A percentile compares a stretch with the other conserved stretches of the same genome.
phyloP scores from a whole-genome alignment of 306 rosid genomes.

The Herpetospermum pedunculosum region DNA sequence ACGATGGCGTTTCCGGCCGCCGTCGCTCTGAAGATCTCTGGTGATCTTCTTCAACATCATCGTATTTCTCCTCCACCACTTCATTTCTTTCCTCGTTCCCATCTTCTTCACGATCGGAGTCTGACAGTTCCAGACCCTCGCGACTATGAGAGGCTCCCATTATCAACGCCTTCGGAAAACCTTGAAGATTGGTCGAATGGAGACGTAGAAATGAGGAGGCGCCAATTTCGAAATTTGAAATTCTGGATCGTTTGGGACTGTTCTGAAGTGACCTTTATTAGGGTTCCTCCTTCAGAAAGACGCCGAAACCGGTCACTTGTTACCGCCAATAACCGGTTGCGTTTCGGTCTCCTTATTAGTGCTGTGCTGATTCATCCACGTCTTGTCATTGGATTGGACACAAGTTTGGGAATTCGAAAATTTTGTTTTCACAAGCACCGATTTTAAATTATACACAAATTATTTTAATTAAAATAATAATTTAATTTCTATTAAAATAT shows the following conservation, averaged over 20 bases:
- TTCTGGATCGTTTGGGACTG: slow-evolving; percentile 12
- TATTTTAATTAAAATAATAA: too few relatives aligned
- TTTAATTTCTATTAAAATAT: too few relatives aligned
- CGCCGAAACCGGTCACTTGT: neutral
- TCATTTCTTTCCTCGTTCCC: slow-evolving; percentile 17
- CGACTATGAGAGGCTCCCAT: slow-evolving; percentile 81
- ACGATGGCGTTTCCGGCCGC: slow-evolving; percentile 37
- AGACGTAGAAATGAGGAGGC: slow-evolving; percentile 13
- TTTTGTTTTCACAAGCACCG: too few relatives aligned
- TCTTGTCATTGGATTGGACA: too few relatives aligned
- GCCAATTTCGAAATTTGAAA: slow-evolving; percentile 59
- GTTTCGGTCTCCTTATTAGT: too few relatives aligned
- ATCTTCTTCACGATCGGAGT: slow-evolving; percentile 36
- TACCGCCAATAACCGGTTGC: slow-evolving; percentile 11
- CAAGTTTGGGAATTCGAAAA: too few relatives aligned
- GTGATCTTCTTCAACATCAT: slow-evolving; percentile 40
- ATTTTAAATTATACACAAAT: too few relatives aligned
- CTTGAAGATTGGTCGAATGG: too few relatives aligned
- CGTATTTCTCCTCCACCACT: slow-evolving; percentile 27
- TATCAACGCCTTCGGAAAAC: neutral
- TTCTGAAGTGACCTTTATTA: neutral
- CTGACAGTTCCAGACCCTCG: slow-evolving; percentile 45
- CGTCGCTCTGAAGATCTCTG: slow-evolving; percentile 41
- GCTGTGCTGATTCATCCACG: too few relatives aligned
- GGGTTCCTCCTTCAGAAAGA: slow-evolving; percentile 1